Evolutionary conservation across 2,329 filamentous ascomycete species (phyloP), one percentile per base, ranked within the genome.

Genomic region (Apiospora phragmitis): DNA sequence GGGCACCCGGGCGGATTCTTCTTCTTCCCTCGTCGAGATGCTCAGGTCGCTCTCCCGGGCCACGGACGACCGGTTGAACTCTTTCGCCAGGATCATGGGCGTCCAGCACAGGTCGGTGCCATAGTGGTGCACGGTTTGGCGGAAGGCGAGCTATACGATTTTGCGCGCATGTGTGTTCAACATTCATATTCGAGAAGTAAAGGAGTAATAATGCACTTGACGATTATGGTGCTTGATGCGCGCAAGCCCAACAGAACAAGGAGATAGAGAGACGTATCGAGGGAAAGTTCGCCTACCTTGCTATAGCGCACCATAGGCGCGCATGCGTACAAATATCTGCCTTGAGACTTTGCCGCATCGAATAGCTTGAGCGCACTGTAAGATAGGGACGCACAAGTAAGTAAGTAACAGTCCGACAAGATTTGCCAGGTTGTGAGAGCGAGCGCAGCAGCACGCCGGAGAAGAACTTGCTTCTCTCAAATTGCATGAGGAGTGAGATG

Each of bases 251-350:
- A 18, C 4, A 35, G 21, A n/a, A 35, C 21, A 6, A 18, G 43
- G 45, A 76, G 49, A 38, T 9, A 32, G 7, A 26, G 12, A 35
- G 51, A 35, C 7, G 29, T 12, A 43, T 12, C 18, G 42, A 14
- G 35, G 42, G 49, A 43, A n/a, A 11, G 4, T 16, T 21, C 38
- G 16, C 55, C 72, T 78, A 81, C 85, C 81, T 90, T 90, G 80
- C 87, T 88, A 77, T 90, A 92, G 72, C 90, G 84, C 69, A 92
- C 90, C 90, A 92, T 92, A n/a, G 90, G 90, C 18, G 90, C 90
- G 65, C 86, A 89, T 26, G 89, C 85, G 75, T 88, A 87, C 8
- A 91, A 73, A 65, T 89, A 87, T 71, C 86, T 83, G 43, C 85
- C 82, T 73, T 89, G 82, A 65, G 81, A 80, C 76, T 83, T 86